Percentiles rank a stretch among this genome's conserved stretches.
Conservation (phyloP, 2,329 filamentous ascomycete genomes). For the Didymella glomerata region DNA sequence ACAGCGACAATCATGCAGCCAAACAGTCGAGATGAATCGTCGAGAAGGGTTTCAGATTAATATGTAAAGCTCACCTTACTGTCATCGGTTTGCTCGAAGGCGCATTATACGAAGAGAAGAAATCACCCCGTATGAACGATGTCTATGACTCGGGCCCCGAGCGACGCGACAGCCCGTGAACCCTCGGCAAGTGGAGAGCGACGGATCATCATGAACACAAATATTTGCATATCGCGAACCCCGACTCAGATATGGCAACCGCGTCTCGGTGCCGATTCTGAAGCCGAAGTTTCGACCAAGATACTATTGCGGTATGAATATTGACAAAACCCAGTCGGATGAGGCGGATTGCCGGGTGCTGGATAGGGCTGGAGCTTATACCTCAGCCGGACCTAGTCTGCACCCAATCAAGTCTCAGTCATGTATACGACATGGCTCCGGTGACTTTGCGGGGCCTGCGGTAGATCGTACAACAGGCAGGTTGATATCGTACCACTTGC, state of each 20-base stretch:
- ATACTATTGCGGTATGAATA: too few species aligned
- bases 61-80: too few species aligned
- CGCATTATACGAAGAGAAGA: neutral
- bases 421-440: neutral
- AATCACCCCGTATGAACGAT: too few species aligned
- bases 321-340: neutral
- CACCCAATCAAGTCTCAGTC: neutral
- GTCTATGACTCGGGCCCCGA: neutral
- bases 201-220: too few species aligned
- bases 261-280: neutral
- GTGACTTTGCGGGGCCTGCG: neutral
- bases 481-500: too few species aligned
- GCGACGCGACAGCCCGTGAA: neutral
- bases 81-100: too few species aligned
- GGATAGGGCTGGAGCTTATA: neutral
- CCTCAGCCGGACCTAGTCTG: neutral
- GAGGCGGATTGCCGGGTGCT: neutral
- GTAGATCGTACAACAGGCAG: neutral
- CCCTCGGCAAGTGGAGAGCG: neutral
- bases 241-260: neutral
- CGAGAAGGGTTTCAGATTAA: too few species aligned
- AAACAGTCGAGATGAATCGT: too few species aligned
- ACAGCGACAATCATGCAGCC: too few species aligned
- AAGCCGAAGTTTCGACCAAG: too few species aligned
- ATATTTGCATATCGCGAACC: too few species aligned